Evolutionary conservation across 139 green algal genomes (phyloP), one percentile per base, ranked within the genome.

Genomic region (Tetradesmus lagerheimii): DNA sequence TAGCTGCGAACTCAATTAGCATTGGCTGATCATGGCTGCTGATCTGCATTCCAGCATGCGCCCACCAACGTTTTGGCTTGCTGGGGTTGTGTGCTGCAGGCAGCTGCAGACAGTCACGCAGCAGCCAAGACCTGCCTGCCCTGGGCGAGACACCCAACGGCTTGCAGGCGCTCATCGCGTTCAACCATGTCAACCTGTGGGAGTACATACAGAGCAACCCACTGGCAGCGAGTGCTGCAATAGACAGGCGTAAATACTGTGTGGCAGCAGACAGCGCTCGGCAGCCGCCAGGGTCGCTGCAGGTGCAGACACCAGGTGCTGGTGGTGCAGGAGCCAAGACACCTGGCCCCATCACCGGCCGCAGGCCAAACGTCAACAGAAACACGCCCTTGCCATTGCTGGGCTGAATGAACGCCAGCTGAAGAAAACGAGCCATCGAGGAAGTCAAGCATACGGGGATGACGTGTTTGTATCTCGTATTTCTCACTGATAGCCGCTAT

Each of bases 161-260:
- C 20, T 8, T 74, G 16, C 39, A 74, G 43, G 66, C n/a, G 0
- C 34, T 76, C n/a, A 50, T 41, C 37, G 50, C 50, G 0, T n/a
- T 77, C 31, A 87, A 87, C 35, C 31, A 53, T 0, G 18, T 77
- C 53, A 77, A 77, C 37, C 50, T 67, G 15, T 50, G 62, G 34
- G 53, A 87, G 18, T 78, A 39, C 18, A 29, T 87, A 35, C 50
- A 87, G 29, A 43, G 53, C 50, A 87, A 29, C 23, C 16, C 50
- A 3, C 53, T 87, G 53, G 53, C 81, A 50, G 43, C 37, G 11
- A 87, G 81, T 53, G 81, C 81, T n/a, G 50, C 81, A 38, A 25
- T 37, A 18, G 53, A 77, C 47, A 84, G 79, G 79, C 41, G 12
- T n/a, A 86, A 41, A 25, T 66, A 37, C 39, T 66, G n/a, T 27